These are phyloP conservation scores for Diaporthe amygdali DNA, from an alignment of 2,329 filamentous ascomycete species.

Conservation along the genomic window DNA sequence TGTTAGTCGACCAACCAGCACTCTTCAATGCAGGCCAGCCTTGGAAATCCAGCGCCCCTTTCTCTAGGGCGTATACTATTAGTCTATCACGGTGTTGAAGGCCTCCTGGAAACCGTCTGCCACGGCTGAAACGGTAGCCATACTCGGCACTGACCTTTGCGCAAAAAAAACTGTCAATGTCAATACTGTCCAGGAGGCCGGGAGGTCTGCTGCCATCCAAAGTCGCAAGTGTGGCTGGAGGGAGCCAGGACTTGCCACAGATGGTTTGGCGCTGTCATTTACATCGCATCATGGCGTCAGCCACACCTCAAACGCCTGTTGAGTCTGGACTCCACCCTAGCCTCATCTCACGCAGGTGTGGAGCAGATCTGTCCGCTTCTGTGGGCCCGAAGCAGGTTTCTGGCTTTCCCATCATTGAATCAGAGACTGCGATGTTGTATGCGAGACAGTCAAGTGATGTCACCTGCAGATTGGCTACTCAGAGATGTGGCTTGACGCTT, in stretches of 20 bases:
- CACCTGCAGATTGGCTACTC: constrained; percentile 3
- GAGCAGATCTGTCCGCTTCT: not conserved
- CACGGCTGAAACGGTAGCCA: not conserved
- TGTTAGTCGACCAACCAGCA: not conserved
- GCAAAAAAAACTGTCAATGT: not conserved
- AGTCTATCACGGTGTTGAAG: not conserved
- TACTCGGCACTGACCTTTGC: not conserved
- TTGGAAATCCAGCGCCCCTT: not conserved
- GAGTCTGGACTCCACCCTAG: constrained; percentile 4
- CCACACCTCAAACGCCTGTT: not conserved
- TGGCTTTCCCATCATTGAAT: constrained; percentile 2
- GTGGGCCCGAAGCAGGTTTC: constrained; percentile 22
- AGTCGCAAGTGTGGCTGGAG: constrained; percentile 1
- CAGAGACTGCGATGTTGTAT: not conserved
- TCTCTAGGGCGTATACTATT: too few species aligned
- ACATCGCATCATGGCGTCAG: constrained; percentile 13
- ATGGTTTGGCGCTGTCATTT: not conserved
- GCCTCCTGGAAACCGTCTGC: not conserved
- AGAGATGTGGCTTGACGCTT: constrained; percentile 21
- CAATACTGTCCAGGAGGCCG: not conserved
- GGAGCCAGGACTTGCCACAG: not conserved
- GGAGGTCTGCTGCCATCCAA: constrained; percentile 13
- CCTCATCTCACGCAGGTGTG: constrained; percentile 14
- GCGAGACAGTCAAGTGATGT: constrained; percentile 17
- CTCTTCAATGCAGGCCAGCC: not conserved